Evolutionary conservation across 2,329 filamentous ascomycete genomes (phyloP), one percentile per base, ranked within the genome.

Genomic region (Ceratocystis lukuohia): DNA sequence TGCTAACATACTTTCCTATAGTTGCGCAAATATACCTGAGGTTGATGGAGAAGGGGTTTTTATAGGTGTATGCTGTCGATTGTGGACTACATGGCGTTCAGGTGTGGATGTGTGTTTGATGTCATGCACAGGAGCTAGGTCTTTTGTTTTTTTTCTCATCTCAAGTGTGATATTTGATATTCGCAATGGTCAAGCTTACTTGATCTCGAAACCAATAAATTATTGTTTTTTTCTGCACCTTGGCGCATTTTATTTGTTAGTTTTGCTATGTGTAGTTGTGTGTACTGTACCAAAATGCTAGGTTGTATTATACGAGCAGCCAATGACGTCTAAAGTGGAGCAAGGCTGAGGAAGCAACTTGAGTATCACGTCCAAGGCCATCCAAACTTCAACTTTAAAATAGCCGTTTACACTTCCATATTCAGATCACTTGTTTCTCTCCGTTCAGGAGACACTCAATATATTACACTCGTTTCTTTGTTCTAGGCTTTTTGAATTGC

Each of bases 21-120:
- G 67, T 56, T 68, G 15, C 67, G 67, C 50, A 68, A 68, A 28
- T 68, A 68, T 53, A 62, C 67, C 20, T 68, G 53, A 66, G 57
- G 66, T 46, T 50, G 4, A 20, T 45, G 3, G n/a, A 46, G 30
- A 41, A 15, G 5, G 44, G n/a, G 3, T 3, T 44, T n/a, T 46
- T 30, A 37, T 57, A 22, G 22, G n/a, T 45, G 33, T 59, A 25
- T 25, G 50, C 46, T 41, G 37, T 65, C 17, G 25, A 53, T 17
- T 61, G n/a, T 61, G 28, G 41, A 30, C 10, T 30, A 30, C 56
- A 59, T 33, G 56, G 56, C 56, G 56, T 59, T 56, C 30, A 25
- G 61, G 25, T 46, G 28, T 30, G 12, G 15, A 37, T 48, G 46
- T 61, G 22, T 61, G 12, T 50, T 64, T 57, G 59, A 45, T 62